Percentiles rank a stretch among this genome's conserved stretches.
phyloP scores from a whole-genome alignment of 345 rosid species.

The Conringia planisiliqua region DNA sequence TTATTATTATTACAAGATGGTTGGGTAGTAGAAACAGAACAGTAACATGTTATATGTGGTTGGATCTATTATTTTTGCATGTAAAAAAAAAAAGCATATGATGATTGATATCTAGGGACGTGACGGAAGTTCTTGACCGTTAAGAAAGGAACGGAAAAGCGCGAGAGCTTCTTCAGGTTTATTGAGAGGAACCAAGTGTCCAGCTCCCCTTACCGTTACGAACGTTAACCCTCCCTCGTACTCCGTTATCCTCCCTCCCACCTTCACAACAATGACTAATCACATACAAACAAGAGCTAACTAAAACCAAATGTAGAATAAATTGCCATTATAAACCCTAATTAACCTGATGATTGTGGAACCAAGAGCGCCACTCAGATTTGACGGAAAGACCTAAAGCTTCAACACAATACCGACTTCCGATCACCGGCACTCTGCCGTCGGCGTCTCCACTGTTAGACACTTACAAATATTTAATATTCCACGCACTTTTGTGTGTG shows the following conservation, averaged over 20 bases:
- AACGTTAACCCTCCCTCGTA: constrained; percentile 48
- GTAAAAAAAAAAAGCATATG: background rate
- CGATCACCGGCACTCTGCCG: constrained; percentile 55
- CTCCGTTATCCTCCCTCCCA: constrained; percentile 60
- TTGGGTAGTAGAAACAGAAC: background rate
- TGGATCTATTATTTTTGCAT: constrained; percentile 7
- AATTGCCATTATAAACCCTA: background rate
- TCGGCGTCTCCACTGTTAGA: constrained; percentile 54
- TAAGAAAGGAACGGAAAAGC: constrained; percentile 44
- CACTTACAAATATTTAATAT: background rate
- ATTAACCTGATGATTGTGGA: constrained; percentile 56
- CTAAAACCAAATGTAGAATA: background rate
- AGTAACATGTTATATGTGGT: background rate
- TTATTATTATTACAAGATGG: background rate
- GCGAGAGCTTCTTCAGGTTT: constrained; percentile 55
- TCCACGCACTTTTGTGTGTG: background rate
- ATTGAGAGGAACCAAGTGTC: constrained; percentile 58
- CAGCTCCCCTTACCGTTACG: constrained; percentile 63
- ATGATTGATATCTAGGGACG: constrained; percentile 6
- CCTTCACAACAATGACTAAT: constrained; percentile 40
- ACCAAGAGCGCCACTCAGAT: constrained; percentile 59
- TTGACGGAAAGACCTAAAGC: constrained; percentile 42
- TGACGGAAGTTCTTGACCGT: constrained; percentile 34
- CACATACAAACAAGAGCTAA: background rate
- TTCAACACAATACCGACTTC: constrained; percentile 49